phyloP scores from a whole-genome alignment of 495 filamentous ascomycete species.

The Tuber microsphaerosporum region DNA sequence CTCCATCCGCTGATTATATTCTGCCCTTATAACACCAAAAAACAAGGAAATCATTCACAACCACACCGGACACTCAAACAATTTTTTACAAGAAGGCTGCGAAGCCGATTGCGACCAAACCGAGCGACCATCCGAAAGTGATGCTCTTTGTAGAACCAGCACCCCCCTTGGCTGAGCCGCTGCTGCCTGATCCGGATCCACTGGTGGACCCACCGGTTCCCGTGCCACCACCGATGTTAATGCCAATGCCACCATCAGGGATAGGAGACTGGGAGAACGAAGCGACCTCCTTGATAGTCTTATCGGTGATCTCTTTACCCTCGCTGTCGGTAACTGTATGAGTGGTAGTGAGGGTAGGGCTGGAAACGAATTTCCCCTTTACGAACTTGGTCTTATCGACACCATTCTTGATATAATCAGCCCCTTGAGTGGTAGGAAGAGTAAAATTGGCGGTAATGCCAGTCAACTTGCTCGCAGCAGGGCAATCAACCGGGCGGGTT shows the following conservation, averaged over 20 bases:
- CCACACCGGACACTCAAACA: constrained; percentile 14
- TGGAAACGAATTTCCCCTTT: constrained; percentile 37
- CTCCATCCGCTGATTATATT: constrained; percentile 1
- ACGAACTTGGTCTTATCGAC: constrained; percentile 30
- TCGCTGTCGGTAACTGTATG: constrained; percentile 27
- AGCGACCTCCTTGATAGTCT: constrained; percentile 23
- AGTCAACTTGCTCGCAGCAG: constrained; percentile 23
- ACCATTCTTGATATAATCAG: constrained; percentile 35
- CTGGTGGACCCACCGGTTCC: constrained; percentile 24
- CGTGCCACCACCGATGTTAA: constrained; percentile 40
- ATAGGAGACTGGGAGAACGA: constrained; percentile 21
- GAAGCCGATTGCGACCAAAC: constrained; percentile 22
- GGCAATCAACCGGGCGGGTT: constrained; percentile 31
- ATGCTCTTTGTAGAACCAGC: constrained; percentile 14
- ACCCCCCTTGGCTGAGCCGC: background rate
- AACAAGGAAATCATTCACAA: constrained; percentile 17
- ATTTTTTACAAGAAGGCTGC: constrained; percentile 30
- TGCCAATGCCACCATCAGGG: constrained; percentile 32
- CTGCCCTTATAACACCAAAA: constrained; percentile 7
- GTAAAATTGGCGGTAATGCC: constrained; percentile 39
- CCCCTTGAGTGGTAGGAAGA: constrained; percentile 36
- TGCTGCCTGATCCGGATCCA: background rate
- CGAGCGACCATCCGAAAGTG: constrained; percentile 29
- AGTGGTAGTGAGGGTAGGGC: constrained; percentile 12
- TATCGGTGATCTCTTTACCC: constrained; percentile 20